Base-by-base conservation (phyloP, 225 moss, liverwort and hornwort genomes). In the Antitrichia curtipendula region DNA sequence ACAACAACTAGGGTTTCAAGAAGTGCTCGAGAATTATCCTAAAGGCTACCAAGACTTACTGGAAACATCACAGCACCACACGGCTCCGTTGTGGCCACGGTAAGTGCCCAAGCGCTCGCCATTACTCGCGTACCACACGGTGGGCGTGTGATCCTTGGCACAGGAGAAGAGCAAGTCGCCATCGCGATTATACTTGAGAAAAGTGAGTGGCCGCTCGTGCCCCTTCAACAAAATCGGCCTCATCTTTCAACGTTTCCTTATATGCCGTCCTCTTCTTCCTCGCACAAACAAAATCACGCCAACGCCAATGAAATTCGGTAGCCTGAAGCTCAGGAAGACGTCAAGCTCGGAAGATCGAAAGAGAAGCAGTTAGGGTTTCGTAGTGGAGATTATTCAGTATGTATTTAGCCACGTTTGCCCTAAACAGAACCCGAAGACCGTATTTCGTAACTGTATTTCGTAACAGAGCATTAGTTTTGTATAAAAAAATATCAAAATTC, bases 151-250 rank as follows among this genome's bases (percentile, higher is more conserved):
- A 92, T 97, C 97, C 92, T 97, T 97, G 40, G 97, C 97, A 49
- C 97, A 97, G 11, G 97, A 97, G 89, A 97, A 96, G 53, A 97
- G 89, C 69, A 97, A 91, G 88, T 97, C 97, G 28, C 97, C 97
- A 77, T 97, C 97, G 69, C 97, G 83, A 61, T 97, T 97, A 79
- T 96, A 97, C 90, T 96, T 97, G 34, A 97, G 91, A 91, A 97
- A 97, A 25, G 97, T 97, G 54, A 97, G 92, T 22, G 97, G 97
- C 91, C 97, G 91, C 92, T 97, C 96, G 74, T 97, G 96, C 36
- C 96, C 97, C 91, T 97, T 97, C 57, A 97, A 90, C 93, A 97
- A 82, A 87, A 97, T 97, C 88, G 97, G 97, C 95, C 97, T 97
- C 97, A 97, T 97, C 62, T 71, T 65, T 61, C 59, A 38, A 61